Evolutionary conservation across 1,139 yeast genomes (phyloP).

Genomic region (Arxiozyma slooffiae): DNA sequence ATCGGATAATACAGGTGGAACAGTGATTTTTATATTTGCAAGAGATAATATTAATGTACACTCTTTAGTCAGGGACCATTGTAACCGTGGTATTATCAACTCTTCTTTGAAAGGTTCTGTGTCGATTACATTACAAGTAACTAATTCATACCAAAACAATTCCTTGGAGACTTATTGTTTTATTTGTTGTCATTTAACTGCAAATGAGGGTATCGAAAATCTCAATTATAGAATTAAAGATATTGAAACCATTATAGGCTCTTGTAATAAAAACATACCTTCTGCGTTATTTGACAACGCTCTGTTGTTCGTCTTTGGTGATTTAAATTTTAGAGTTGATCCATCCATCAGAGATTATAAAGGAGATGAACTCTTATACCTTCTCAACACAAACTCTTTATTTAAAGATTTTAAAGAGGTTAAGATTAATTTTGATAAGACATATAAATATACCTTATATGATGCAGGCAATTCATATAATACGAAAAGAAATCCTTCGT

Average conservation of each 20-base stretch:
- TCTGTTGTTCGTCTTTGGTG: conserved; percentile 60
- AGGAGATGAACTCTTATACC: conserved; percentile 1
- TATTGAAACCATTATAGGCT: conserved; percentile 36
- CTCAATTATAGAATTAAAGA: conserved; percentile 45
- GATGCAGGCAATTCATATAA: conserved; percentile 35
- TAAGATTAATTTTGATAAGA: conserved; percentile 54
- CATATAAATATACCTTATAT: conserved; percentile 55
- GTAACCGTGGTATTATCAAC: conserved; percentile 44
- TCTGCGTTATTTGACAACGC: neutral
- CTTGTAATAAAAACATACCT: neutral
- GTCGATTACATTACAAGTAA: conserved; percentile 42
- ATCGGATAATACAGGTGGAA: conserved; percentile 49
- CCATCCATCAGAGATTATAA: neutral
- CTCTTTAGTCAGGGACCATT: conserved; percentile 33
- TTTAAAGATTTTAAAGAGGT: conserved; percentile 52
- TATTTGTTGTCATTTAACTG: conserved; percentile 62
- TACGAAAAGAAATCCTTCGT: conserved; percentile 60
- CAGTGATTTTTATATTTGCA: conserved; percentile 49
- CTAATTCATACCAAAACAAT: conserved; percentile 10
- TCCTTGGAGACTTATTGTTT: conserved; percentile 41
- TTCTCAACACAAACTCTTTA: neutral
- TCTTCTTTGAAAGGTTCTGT: conserved; percentile 71
- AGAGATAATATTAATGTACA: conserved; percentile 35
- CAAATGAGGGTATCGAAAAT: conserved; percentile 56
- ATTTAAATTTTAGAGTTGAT: conserved; percentile 61